These are phyloP conservation scores for Phytophthora podocarpi DNA, from an alignment of 352 stramenopile genomes.

Conservation along the genomic window DNA sequence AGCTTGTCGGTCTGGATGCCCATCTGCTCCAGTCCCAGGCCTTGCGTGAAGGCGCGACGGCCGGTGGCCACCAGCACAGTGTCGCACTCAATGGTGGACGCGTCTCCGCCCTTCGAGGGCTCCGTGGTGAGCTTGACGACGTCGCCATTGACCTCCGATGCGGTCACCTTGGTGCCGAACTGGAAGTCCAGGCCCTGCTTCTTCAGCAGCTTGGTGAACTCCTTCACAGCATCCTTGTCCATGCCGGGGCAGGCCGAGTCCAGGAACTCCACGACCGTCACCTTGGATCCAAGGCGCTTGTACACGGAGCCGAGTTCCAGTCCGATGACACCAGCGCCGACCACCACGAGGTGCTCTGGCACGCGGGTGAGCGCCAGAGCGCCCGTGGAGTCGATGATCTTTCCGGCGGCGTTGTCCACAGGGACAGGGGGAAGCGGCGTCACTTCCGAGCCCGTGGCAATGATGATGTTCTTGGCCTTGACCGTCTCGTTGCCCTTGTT, in stretches of 20 bases:
- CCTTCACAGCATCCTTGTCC: conserved; percentile 95
- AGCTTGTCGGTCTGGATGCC: conserved; percentile 97
- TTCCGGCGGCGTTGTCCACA: conserved; percentile 96
- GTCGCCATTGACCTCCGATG: conserved; percentile 91
- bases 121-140: conserved; percentile 97
- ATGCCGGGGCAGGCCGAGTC: conserved; percentile 94
- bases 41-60: conserved; percentile 95
- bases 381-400: conserved; percentile 99
- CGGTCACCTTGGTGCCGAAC: conserved; percentile 97
- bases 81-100: conserved; percentile 74
- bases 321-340: conserved; percentile 98
- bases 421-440: conserved; percentile 95
- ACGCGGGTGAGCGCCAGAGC: conserved; percentile 94
- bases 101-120: conserved; percentile 65
- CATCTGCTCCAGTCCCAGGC: conserved; percentile 96
- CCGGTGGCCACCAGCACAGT: conserved; percentile 88
- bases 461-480: conserved; percentile 97
- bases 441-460: conserved; percentile 90
- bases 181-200: conserved; percentile 99
- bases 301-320: conserved; percentile 99
- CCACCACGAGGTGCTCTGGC: conserved; percentile 95
- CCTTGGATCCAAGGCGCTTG: conserved; percentile 92
- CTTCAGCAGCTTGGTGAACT: conserved; percentile 97
- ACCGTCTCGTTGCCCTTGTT: conserved; percentile 91
- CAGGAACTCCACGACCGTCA: conserved; percentile 99